Percentiles rank a stretch among this genome's conserved stretches.
These are phyloP conservation scores for Sporothrix globosa DNA, from an alignment of 2,329 filamentous ascomycete species.

Conservation along the genomic window DNA sequence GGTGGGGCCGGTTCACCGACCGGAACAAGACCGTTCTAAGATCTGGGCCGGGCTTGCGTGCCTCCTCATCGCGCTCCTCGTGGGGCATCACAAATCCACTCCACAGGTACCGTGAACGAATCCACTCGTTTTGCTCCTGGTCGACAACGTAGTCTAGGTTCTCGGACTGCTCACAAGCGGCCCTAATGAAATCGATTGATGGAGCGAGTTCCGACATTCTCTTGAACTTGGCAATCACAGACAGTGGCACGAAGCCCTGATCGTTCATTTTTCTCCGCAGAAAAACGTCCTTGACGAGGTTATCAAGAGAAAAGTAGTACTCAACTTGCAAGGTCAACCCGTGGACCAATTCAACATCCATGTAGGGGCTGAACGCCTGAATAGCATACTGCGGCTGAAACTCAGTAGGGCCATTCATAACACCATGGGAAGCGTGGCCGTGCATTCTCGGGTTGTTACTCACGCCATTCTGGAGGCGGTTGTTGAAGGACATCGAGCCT, in stretches of 20 bases:
- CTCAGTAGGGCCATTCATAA: constrained; percentile 32
- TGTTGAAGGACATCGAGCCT: neutral
- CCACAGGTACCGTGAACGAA: constrained; percentile 78
- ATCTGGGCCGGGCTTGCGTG: constrained; percentile 70
- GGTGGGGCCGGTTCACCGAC: constrained; percentile 42
- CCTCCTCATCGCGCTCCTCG: constrained; percentile 70
- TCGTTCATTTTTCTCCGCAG: constrained; percentile 91
- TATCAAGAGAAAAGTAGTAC: constrained; percentile 97
- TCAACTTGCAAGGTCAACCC: constrained; percentile 64
- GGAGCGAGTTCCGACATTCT: constrained; percentile 74
- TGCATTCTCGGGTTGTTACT: constrained; percentile 39
- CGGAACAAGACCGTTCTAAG: constrained; percentile 34
- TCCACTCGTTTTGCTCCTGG: constrained; percentile 75
- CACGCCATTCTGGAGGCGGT: constrained; percentile 35
- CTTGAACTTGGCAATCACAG: constrained; percentile 82
- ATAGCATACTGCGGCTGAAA: constrained; percentile 31
- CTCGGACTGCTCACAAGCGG: constrained; percentile 71
- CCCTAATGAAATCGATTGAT: constrained; percentile 73
- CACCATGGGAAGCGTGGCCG: constrained; percentile 34
- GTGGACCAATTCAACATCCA: constrained; percentile 41
- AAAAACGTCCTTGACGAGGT: constrained; percentile 90
- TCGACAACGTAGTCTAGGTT: constrained; percentile 75
- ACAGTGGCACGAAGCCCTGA: constrained; percentile 84
- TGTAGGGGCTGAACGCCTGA: constrained; percentile 14
- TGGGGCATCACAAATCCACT: constrained; percentile 75